A percentile compares a stretch with the other conserved stretches of the same genome.
These are phyloP conservation scores for Kingdonia uniflora DNA, from an alignment of 164 flowering plant genomes.

Conservation along the genomic window DNA sequence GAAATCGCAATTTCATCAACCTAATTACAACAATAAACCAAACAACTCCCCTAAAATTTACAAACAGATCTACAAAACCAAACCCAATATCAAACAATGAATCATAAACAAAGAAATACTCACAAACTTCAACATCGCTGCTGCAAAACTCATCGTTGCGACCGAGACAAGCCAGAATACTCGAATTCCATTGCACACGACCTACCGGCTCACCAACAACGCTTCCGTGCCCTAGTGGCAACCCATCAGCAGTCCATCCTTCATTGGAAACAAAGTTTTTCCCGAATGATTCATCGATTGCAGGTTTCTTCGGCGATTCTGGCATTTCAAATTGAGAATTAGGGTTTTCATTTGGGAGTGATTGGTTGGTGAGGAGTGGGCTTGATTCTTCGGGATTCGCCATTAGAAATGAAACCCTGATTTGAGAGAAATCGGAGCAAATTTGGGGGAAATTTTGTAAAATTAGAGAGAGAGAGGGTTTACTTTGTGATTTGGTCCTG, in stretches of 20 bases:
- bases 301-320: conserved; percentile 9
- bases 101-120: conserved; percentile 20
- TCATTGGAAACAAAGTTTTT: neutral
- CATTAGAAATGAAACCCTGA: conserved; percentile 17
- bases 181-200: conserved; percentile 60
- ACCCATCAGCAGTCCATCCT: conserved; percentile 69
- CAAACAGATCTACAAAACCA: neutral
- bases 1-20: no score
- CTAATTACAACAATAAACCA: no score
- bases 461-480: no score
- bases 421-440: neutral
- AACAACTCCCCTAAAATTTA: no score
- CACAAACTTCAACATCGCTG: conserved; percentile 98
- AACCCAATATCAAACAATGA: neutral
- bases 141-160: conserved; percentile 79
- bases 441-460: no score
- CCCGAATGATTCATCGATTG: neutral
- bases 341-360: conserved; percentile 10
- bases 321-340: neutral
- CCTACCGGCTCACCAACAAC: conserved; percentile 61
- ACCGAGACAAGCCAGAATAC: conserved; percentile 67
- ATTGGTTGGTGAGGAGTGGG: conserved; percentile 32
- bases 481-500: no score
- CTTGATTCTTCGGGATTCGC: conserved; percentile 42
- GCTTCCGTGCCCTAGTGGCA: conserved; percentile 58